Base-by-base conservation (phyloP, 164 flowering plant species). In the Protea cynaroides region DNA sequence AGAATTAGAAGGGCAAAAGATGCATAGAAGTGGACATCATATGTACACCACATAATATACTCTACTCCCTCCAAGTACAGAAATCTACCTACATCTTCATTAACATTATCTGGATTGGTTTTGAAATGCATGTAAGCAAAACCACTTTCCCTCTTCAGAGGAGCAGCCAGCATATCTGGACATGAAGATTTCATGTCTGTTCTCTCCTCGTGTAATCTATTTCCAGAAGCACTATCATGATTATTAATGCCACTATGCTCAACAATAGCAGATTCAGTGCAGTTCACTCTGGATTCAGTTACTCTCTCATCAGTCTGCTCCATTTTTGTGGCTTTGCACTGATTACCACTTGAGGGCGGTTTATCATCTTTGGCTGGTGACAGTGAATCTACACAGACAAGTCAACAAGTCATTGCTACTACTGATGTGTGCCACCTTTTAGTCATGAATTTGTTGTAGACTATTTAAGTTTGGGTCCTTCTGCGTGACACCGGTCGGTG, bases 21-120 rank as follows among this genome's bases (percentile, higher is more conserved):
- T 52, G 97, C 97, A 74, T 91, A 91, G 71, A 91, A 91, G 71
- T 91, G 97, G 14, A 91, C 97, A 76, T 91, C 97, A 74, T 91
- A 91, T 14, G 97, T 91, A 65, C 86, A 81, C 97, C 97, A 91
- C 97, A 91, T 91, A 46, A 91, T 72, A 65, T 91, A 91, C 70
- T 91, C 97, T 34, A 89, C 86, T 40, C 97, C 96, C 78, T 91
- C 97, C 75, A 91, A 80, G 69, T 91, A 91, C 18, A 91, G 74
- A 81, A 91, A 91, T 71, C 88, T 74, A 54, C 97, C 97, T 66
- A 89, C 96, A 77, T 89, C 89, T 37, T 87, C 87, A 52, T 14
- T 64, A 36, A 77, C 82, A 72, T 75, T 56, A 9, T 62, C 66
- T 54, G 68, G 59, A 18, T 65, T 74, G 8, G 29, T 23, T 44